Evolutionary conservation across 257 asterid genomes (phyloP), one percentile per base, ranked within the genome.

Genomic region (Nicotiana tabacum): DNA sequence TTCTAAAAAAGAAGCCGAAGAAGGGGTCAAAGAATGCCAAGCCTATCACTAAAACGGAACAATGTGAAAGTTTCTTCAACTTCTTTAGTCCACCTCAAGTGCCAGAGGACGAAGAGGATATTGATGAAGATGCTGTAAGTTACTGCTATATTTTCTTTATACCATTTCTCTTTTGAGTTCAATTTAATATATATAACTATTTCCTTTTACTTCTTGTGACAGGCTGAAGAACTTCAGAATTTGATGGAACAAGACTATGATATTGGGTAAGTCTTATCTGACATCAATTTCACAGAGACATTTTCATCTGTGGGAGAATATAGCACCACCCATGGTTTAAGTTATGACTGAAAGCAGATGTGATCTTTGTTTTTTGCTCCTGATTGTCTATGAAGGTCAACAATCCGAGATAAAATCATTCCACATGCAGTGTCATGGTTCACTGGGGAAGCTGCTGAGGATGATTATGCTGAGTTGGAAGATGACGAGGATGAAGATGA

Each of bases 401-500:
- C 98, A 0, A 91, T 94, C 70, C 91, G 98, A 6, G 98, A 94
- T 78, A 92, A 91, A 84, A 91, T 93, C 35, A 93, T 94, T 65
- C 97, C 98, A 55, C 97, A 91, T 90, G 98, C 98, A 0, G 97
- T 94, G 5, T 93, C 97, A 64, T 94, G 98, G 98, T 94, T 90
- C 86, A 94, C 98, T 0, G 97, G 98, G 21, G 98, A 94, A 85
- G 98, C 98, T 67, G 97, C 87, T 37, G 86, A 90, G 64, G 95
- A 89, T 17, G 95, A 94, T 65, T 89, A 85, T 77, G 91, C 81
- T 1, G 96, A 90, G 37, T 55, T 86, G 35, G 94, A 85, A 1
- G 94, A 86, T 1, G 97, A 92, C 21, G 97, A 90, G 2, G 88
- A 82, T 0, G 78, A 77, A 2, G 77, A 76, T 9, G 89, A 83